A percentile compares a stretch with the other conserved stretches of the same genome.
phyloP scores from a whole-genome alignment of 495 filamentous ascomycete genomes.

The Diplogelasinospora grovesii region DNA sequence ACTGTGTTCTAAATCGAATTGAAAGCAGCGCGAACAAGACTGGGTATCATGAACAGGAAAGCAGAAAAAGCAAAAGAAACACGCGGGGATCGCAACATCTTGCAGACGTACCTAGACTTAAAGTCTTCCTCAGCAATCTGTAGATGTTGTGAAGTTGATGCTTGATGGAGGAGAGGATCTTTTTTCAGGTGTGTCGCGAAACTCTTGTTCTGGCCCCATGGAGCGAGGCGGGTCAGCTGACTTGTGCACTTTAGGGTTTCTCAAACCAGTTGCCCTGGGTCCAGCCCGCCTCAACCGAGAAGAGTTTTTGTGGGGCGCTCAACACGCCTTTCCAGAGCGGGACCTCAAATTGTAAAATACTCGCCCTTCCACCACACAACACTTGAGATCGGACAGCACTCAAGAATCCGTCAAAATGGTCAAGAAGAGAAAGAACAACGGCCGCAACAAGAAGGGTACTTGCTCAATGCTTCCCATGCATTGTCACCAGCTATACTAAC shows the following conservation, averaged over 20 bases:
- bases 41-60: conserved; percentile 21
- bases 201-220: too few relatives aligned
- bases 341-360: conserved; percentile 22
- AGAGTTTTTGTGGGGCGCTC: conserved; percentile 1
- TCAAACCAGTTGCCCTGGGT: conserved; percentile 18
- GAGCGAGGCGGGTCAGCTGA: conserved; percentile 25
- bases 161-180: conserved; percentile 25
- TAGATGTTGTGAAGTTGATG: conserved; percentile 35
- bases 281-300: too few relatives aligned
- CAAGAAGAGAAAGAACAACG: conserved; percentile 99
- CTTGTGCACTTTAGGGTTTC: conserved; percentile 24
- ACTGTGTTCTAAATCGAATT: conserved; percentile 1
- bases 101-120: conserved; percentile 52
- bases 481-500: background rate
- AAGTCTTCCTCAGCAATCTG: conserved; percentile 49
- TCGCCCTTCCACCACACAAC: conserved; percentile 21
- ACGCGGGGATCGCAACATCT: conserved; percentile 24
- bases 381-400: conserved; percentile 28
- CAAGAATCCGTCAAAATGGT: conserved; percentile 82
- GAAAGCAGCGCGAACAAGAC: conserved; percentile 15
- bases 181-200: too few relatives aligned
- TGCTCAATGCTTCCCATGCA: background rate
- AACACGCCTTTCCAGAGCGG: conserved; percentile 16
- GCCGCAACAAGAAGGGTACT: conserved; percentile 95
- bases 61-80: conserved; percentile 12